phyloP scores from a whole-genome alignment of 805 yeast genomes.

The Komagataella mondaviorum region DNA sequence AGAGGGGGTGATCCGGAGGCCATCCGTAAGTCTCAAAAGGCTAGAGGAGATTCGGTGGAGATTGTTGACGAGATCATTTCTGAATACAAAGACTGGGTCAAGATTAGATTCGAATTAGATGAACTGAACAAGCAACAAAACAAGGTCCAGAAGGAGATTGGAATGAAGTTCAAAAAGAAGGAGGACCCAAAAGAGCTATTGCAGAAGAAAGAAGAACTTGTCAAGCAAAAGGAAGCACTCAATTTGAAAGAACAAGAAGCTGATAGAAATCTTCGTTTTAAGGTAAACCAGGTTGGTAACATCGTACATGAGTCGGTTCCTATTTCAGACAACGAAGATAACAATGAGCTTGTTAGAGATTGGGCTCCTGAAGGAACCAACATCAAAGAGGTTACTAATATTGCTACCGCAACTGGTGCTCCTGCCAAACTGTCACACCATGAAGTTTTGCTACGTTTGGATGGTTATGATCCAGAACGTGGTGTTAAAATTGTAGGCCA shows the following conservation, averaged over 20 bases:
- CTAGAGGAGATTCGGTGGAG: conserved; percentile 92
- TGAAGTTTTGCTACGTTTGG: conserved; percentile 84
- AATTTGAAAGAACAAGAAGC: conserved; percentile 63
- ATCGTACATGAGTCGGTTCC: conserved; percentile 88
- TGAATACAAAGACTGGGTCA: conserved; percentile 89
- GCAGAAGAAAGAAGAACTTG: conserved; percentile 66
- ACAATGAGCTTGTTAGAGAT: conserved; percentile 75
- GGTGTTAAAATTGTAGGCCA: conserved; percentile 97
- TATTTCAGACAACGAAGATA: conserved; percentile 75
- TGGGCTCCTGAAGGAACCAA: conserved; percentile 68
- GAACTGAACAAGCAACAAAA: conserved; percentile 80
- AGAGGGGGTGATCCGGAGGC: conserved; percentile 94
- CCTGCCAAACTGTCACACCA: conserved; percentile 85
- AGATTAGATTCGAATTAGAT: conserved; percentile 79
- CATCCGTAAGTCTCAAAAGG: conserved; percentile 79
- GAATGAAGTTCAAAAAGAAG: conserved; percentile 83
- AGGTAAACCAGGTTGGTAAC: conserved; percentile 88
- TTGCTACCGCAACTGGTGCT: conserved; percentile 67
- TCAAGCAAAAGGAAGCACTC: conserved; percentile 54
- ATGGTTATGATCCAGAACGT: conserved; percentile 98
- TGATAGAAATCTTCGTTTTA: conserved; percentile 58
- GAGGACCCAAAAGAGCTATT: conserved; percentile 85
- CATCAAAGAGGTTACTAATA: conserved; percentile 38
- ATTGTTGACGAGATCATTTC: conserved; percentile 88
- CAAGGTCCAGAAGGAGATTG: conserved; percentile 86